These are phyloP conservation scores for Incumbomyces delicatus DNA, from an alignment of 2,329 filamentous ascomycete species.

Conservation along the genomic window DNA sequence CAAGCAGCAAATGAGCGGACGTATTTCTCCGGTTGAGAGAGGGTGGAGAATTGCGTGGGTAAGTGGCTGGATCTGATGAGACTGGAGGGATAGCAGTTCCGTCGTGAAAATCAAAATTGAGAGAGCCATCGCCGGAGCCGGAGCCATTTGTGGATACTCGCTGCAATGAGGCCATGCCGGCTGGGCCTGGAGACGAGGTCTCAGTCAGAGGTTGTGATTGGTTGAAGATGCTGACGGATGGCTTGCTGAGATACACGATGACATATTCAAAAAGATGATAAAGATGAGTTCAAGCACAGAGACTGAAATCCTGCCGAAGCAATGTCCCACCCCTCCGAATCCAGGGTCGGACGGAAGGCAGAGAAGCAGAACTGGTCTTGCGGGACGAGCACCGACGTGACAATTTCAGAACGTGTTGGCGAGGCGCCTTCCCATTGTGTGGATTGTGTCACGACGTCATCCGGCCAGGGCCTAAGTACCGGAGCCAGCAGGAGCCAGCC, in stretches of 20 bases:
- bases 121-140: constrained; percentile 2
- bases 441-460: too few species aligned
- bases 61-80: background rate
- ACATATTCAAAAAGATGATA: background rate
- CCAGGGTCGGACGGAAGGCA: too few species aligned
- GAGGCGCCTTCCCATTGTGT: too few species aligned
- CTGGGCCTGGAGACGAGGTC: constrained; percentile 1
- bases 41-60: background rate
- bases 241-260: background rate
- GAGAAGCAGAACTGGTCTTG: too few species aligned
- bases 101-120: background rate
- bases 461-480: too few species aligned
- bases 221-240: background rate
- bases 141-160: constrained; percentile 5
- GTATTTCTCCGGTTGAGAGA: constrained; percentile 6
- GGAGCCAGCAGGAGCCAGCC: too few species aligned
- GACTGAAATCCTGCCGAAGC: too few species aligned
- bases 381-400: too few species aligned
- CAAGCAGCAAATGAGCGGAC: constrained; percentile 35
- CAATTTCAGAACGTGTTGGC: too few species aligned
- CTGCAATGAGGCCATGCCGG: constrained; percentile 2
- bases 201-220: background rate
- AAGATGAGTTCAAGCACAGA: background rate
- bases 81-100: background rate
- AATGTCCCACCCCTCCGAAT: too few species aligned